Conservation (phyloP, 2,329 filamentous ascomycete species). For the Colletotrichum melonis region DNA sequence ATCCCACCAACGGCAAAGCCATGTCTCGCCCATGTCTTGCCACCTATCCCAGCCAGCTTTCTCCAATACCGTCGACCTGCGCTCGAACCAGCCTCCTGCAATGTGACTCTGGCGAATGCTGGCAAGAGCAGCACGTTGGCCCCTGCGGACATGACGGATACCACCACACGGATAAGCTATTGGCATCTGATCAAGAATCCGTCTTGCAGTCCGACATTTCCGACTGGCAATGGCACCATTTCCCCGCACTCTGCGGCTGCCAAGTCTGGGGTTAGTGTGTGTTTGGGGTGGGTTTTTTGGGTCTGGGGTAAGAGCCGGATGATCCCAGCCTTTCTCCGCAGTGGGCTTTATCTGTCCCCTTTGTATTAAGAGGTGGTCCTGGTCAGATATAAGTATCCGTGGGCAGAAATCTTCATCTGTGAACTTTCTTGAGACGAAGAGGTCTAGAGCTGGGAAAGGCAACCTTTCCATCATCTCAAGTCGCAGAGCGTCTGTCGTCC, state of each 20-base stretch:
- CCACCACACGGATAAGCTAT: slow-evolving; percentile 1
- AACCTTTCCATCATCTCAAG: not conserved
- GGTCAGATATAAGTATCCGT: not conserved
- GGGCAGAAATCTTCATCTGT: not conserved
- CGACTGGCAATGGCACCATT: not conserved
- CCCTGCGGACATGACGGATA: slow-evolving; percentile 14
- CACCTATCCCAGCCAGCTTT: not conserved
- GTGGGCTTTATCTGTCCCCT: not conserved
- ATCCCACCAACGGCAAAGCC: not conserved
- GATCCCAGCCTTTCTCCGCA: not conserved
- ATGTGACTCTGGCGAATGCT: not conserved
- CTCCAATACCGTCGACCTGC: not conserved
- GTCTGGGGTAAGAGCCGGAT: not conserved
- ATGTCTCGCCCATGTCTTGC: not conserved
- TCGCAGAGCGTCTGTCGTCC: not conserved
- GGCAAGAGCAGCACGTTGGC: not conserved
- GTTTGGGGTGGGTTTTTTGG: not conserved
- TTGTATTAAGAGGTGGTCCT: not conserved
- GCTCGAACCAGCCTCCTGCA: not conserved
- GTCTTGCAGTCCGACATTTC: not conserved
- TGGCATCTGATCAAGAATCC: slow-evolving; percentile 4
- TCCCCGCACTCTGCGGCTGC: slow-evolving; percentile 15
- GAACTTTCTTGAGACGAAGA: not conserved
- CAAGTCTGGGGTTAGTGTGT: slow-evolving; percentile 5
- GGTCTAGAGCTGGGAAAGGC: not conserved